Evolutionary conservation across 169 alveolate species (phyloP).

Genomic region (Plasmodium gonderi): DNA sequence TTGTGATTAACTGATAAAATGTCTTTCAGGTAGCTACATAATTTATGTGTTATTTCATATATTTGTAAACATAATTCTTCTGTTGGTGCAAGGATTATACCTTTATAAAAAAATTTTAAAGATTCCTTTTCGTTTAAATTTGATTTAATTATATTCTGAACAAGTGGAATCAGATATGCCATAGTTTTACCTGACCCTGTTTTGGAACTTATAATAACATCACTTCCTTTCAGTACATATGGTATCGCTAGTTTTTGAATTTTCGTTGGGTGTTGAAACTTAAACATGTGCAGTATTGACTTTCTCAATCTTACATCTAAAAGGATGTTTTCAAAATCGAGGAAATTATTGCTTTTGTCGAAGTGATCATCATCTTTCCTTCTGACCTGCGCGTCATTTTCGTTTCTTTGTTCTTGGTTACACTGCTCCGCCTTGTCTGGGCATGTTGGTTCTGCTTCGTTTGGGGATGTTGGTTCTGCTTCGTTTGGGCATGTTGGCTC

Average conservation of each 20-base stretch:
- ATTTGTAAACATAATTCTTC: conserved; percentile 79
- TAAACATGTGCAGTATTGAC: conserved; percentile 38
- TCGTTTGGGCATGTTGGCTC: background rate
- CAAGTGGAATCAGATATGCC: conserved; percentile 82
- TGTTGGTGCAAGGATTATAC: conserved; percentile 82
- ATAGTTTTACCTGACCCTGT: conserved; percentile 87
- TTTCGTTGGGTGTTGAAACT: conserved; percentile 33
- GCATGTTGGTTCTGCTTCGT: background rate
- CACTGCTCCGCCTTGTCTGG: background rate
- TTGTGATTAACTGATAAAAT: conserved; percentile 68
- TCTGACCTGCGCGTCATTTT: background rate
- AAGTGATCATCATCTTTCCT: conserved; percentile 1
- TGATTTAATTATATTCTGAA: conserved; percentile 54
- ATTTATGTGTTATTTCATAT: conserved; percentile 48
- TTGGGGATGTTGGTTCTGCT: background rate
- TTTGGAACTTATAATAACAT: conserved; percentile 79
- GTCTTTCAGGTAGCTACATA: conserved; percentile 56
- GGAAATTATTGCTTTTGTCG: conserved; percentile 28
- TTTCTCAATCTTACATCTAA: conserved; percentile 64
- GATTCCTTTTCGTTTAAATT: conserved; percentile 35
- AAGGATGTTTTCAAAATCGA: conserved; percentile 34
- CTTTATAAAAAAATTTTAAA: conserved; percentile 67
- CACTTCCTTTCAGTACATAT: conserved; percentile 79
- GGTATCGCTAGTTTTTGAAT: conserved; percentile 77
- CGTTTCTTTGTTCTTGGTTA: background rate